These are phyloP conservation scores for Pseudoperonospora humuli DNA, from an alignment of 352 stramenopile genomes.

Conservation along the genomic window DNA sequence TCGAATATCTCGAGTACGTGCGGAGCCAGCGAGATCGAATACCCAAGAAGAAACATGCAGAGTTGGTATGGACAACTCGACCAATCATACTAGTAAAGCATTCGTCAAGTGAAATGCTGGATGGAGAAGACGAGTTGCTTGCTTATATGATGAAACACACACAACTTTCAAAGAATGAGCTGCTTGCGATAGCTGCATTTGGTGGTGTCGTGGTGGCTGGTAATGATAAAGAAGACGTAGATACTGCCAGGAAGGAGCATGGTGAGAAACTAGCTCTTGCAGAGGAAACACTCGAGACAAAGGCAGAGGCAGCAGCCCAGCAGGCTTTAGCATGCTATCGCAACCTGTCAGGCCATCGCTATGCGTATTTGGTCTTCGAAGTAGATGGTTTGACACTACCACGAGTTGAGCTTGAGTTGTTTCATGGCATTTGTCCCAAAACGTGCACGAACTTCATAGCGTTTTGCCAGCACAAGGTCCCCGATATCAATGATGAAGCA, in stretches of 20 bases:
- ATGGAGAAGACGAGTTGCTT: constrained; percentile 50
- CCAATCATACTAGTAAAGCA: constrained; percentile 50
- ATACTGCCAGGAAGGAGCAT: constrained; percentile 10
- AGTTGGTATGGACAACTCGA: constrained; percentile 25
- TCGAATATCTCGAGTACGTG: no score
- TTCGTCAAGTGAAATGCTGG: constrained; percentile 28
- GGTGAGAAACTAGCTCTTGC: constrained; percentile 30
- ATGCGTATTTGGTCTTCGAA: no score
- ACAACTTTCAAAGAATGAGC: constrained; percentile 38
- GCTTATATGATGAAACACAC: constrained; percentile 45
- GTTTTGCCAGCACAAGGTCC: constrained; percentile 49
- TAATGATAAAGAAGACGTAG: constrained; percentile 11
- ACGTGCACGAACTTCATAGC: no score
- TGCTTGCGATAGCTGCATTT: constrained; percentile 51
- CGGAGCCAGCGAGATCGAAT: no score
- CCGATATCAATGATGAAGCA: constrained; percentile 32
- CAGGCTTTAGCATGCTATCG: no score
- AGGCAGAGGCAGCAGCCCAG: no score
- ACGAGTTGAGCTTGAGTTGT: no score
- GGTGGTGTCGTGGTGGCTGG: constrained; percentile 8
- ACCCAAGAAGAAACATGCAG: no score
- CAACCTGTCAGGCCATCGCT: no score
- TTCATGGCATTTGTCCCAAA: no score
- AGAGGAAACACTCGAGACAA: constrained; percentile 46
- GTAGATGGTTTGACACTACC: no score